Evolutionary conservation across 139 green algal genomes (phyloP), one percentile per base, ranked within the genome.

Genomic region (Chlorella sp.): DNA sequence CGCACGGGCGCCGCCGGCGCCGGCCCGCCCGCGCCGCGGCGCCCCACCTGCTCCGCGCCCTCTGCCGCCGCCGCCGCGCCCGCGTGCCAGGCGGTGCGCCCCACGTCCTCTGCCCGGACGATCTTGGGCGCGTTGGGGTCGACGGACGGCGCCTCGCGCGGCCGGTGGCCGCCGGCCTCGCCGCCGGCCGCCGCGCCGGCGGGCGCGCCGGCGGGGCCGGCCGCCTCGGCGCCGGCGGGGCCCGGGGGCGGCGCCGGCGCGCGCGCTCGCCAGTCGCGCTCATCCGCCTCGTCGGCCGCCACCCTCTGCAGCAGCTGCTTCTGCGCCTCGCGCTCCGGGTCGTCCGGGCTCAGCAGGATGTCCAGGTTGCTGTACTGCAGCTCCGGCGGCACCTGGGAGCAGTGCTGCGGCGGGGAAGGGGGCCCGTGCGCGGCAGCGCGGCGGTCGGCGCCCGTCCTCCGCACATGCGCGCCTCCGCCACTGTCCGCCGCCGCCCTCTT

Each of bases 191-290:
- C 78, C 41, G 45, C 60, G 71, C 14, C 56, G 55, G 64, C 46
- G 23, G 12, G 15, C 45, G 62, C 42, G 70, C 45, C 12, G 61
- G 60, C 51, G 51, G 42, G 29, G 41, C 11, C 40, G 45, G 53
- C 42, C 4, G 53, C 42, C 21, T 38, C 38, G 25, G 60, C 62
- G 53, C 35, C 68, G 7, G 33, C 41, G 7, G 65, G 69, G 25
- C 61, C 38, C 2, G 71, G 67, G 46, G 68, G 60, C 35, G 46
- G 38, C 64, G 70, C 36, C n/a, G n/a, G n/a, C 11, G 71, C 65
- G 29, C 88, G 84, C 0, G 82, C 77, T 46, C 89, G 90, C 90
- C 90, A 94, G 69, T 94, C 89, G 9, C 88, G 75, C 53, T 87
- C 85, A 42, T 92, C 87, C 23, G 84, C 81, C 36, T 84, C 79